phyloP scores from a whole-genome alignment of 352 stramenopile species.

The Phytophthora ramorum region DNA sequence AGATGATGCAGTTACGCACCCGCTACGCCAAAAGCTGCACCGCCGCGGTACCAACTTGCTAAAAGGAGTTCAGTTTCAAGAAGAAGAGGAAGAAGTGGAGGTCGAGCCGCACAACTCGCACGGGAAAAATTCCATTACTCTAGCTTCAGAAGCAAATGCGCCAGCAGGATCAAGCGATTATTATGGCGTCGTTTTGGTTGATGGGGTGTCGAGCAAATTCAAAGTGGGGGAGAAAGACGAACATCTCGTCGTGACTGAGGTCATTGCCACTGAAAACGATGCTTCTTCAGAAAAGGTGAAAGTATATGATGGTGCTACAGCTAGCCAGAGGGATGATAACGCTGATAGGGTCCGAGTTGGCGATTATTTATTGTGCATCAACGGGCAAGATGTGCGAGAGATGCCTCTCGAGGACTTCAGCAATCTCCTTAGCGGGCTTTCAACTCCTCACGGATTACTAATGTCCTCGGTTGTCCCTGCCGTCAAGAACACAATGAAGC shows the following conservation, averaged over 20 bases:
- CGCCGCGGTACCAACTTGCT: conserved; percentile 54
- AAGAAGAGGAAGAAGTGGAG: conserved; percentile 38
- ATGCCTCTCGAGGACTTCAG: conserved; percentile 46
- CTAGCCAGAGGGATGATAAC: conserved; percentile 34
- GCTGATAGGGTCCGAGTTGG: conserved; percentile 39
- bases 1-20: conserved; percentile 67
- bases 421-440: conserved; percentile 29
- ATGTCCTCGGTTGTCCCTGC: conserved; percentile 54
- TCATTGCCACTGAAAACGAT: conserved; percentile 19
- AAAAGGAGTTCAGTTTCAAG: conserved; percentile 60
- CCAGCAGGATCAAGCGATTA: conserved; percentile 35
- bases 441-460: conserved; percentile 61
- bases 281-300: conserved; percentile 18
- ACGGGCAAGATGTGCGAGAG: conserved; percentile 54
- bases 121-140: conserved; percentile 20
- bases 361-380: conserved; percentile 63
- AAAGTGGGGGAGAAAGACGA: conserved; percentile 48
- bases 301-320: conserved; percentile 6
- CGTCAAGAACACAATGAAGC: conserved; percentile 54
- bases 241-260: conserved; percentile 51
- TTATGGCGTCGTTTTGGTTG: conserved; percentile 60
- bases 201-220: conserved; percentile 45
- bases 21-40: conserved; percentile 55
- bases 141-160: conserved; percentile 23
- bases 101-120: conserved; percentile 7